Base-by-base conservation (phyloP, 164 flowering plant genomes). In the Taxillus chinensis region DNA sequence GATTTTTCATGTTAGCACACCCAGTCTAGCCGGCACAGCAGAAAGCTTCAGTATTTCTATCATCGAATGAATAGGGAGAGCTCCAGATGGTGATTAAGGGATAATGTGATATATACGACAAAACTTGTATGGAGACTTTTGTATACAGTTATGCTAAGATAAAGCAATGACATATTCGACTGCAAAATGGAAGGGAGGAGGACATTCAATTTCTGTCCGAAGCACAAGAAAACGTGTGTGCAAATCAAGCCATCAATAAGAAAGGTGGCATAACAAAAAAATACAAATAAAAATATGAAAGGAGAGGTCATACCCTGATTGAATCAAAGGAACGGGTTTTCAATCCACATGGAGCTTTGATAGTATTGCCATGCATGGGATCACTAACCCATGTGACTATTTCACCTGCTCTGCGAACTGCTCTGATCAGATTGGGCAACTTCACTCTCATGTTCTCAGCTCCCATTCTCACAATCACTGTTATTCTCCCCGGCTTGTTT, bases 371-470 rank as follows among this genome's bases (percentile, higher is more conserved):
- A 46, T 80, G 84, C 82, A 80, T 78, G 45, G 82, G 82, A n/a
- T 80, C 84, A 62, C 83, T 73, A 50, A 81, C 79, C 85, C 85
- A 81, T 39, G 85, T 79, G 57, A 81, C 85, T 40, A 81, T 77
- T 41, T 79, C 74, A 46, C 81, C 83, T 2, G 83, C 82, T 64
- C 79, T 64, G 8, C 83, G 81, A 8, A 79, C 77, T 10, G 83
- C 83, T 62, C 81, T 75, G 45, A 81, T 74, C 68, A 81, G 63
- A 67, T 73, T 77, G 13, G 83, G 83, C 64, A 81, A 80, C 75
- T 79, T 79, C 54, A 81, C 80, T 51, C 82, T 71, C 80, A 76
- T 68, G 65, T 80, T 80, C 60, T 78, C 82, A 51, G 82, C 80
- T 41, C 85, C 85, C 85, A 81, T 81, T 49, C 82, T 71, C 27